phyloP scores from a whole-genome alignment of 139 green algal species.

The Picochlorum sp. region DNA sequence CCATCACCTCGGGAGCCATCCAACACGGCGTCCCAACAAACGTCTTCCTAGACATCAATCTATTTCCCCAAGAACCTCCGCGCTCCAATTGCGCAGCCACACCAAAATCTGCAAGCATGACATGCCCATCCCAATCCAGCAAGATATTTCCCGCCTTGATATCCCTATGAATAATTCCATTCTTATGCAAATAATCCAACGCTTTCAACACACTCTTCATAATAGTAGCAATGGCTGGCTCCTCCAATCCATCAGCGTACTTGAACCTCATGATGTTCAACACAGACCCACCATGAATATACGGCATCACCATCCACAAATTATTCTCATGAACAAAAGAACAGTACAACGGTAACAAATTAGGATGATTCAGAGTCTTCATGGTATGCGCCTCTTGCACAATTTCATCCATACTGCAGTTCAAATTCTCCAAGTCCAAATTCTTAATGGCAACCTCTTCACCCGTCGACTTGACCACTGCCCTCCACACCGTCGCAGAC shows the following conservation, averaged over 20 bases:
- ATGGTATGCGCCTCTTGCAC: constrained; percentile 92
- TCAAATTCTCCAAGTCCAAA: constrained; percentile 90
- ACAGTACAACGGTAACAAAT: constrained; percentile 87
- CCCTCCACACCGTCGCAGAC: constrained; percentile 79
- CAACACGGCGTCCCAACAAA: constrained; percentile 91
- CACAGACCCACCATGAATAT: constrained; percentile 64
- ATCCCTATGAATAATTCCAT: constrained; percentile 93
- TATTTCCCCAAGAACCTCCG: constrained; percentile 73
- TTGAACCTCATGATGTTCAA: constrained; percentile 87
- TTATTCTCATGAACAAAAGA: constrained; percentile 84
- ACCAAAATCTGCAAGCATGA: constrained; percentile 96
- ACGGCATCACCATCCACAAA: constrained; percentile 95
- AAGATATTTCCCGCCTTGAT: constrained; percentile 99
- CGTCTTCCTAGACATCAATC: constrained; percentile 63
- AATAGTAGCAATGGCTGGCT: constrained; percentile 88
- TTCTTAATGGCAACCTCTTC: constrained; percentile 91
- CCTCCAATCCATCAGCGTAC: constrained; percentile 78
- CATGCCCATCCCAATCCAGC: constrained; percentile 76
- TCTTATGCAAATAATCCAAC: constrained; percentile 92
- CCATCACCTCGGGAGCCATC: constrained; percentile 99
- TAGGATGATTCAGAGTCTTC: constrained; percentile 83
- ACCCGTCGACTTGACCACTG: constrained; percentile 56
- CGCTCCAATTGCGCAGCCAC: constrained; percentile 88
- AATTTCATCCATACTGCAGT: constrained; percentile 88
- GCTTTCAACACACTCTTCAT: constrained; percentile 85